phyloP scores from a whole-genome alignment of 768 basidiomycete genomes.

The Termitomyces sp. region DNA sequence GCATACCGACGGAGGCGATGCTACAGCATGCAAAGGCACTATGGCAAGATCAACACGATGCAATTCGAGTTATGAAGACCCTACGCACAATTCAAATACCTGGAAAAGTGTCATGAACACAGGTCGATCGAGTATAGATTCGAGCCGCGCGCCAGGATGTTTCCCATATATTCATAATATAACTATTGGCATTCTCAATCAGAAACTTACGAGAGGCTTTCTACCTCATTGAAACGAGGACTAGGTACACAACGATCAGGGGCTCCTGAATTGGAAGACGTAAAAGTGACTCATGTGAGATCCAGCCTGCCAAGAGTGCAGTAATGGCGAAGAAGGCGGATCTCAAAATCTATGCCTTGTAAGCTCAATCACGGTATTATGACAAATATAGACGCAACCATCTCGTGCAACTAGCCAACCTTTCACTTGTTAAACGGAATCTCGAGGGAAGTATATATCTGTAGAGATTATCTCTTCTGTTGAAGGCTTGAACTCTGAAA shows the following conservation, averaged over 20 bases:
- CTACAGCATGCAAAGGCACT: constrained; percentile 30
- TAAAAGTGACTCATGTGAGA: background rate
- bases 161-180: background rate
- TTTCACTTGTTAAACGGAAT: background rate
- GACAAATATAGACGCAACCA: background rate
- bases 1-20: constrained; percentile 28
- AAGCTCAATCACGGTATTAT: background rate
- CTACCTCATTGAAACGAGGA: background rate
- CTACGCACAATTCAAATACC: constrained; percentile 10
- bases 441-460: background rate
- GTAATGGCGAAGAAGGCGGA: background rate
- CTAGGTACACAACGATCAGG: background rate
- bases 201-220: background rate
- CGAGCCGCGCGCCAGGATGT: too few species aligned
- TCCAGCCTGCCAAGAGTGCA: background rate
- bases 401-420: background rate
- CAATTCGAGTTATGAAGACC: background rate
- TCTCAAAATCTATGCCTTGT: background rate
- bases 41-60: background rate
- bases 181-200: background rate
- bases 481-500: background rate
- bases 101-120: constrained; percentile 8
- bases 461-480: background rate
- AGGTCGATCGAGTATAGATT: background rate
- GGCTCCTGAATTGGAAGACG: background rate